Evolutionary conservation across 106 monocot genomes (phyloP).

Genomic region (Narthecium ossifragum): DNA sequence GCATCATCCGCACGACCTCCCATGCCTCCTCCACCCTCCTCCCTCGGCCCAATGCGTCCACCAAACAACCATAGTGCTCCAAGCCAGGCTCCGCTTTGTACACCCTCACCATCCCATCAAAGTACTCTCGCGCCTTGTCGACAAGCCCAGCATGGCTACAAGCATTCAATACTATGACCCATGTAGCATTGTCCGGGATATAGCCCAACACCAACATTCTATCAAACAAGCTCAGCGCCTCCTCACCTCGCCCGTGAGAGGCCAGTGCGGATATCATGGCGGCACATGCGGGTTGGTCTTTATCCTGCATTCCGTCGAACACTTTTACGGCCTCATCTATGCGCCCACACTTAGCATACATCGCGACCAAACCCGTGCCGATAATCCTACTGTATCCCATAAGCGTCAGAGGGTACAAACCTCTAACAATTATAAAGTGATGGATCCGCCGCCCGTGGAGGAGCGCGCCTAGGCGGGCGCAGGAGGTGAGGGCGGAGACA

Average conservation of each 20-base stretch:
- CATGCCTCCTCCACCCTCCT: conserved; percentile 32
- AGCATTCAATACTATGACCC: conserved; percentile 34
- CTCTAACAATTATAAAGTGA: conserved; percentile 1
- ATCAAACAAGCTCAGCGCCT: conserved; percentile 30
- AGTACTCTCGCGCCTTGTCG: conserved; percentile 13
- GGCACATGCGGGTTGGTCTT: conserved; percentile 35
- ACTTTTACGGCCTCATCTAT: conserved; percentile 18
- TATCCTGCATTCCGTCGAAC: conserved; percentile 26
- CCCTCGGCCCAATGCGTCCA: conserved; percentile 33
- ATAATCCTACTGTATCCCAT: too few relatives aligned
- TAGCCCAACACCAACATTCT: conserved; percentile 19
- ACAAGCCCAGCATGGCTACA: conserved; percentile 53
- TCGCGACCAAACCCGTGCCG: conserved; percentile 34
- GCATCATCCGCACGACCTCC: conserved; percentile 16
- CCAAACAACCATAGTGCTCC: conserved; percentile 52
- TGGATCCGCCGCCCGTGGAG: conserved; percentile 9
- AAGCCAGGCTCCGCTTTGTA: conserved; percentile 14
- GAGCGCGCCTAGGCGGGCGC: conserved; percentile 21
- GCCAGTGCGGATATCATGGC: conserved; percentile 45
- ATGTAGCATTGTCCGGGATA: conserved; percentile 30
- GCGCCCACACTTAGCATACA: conserved; percentile 45
- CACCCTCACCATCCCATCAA: conserved; percentile 20
- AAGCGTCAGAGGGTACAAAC: not conserved
- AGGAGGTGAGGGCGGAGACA: conserved; percentile 28
- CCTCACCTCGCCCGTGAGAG: conserved; percentile 26